Evolutionary conservation across 768 basidiomycete genomes (phyloP).

Genomic region (Tremella yokohamensis): DNA sequence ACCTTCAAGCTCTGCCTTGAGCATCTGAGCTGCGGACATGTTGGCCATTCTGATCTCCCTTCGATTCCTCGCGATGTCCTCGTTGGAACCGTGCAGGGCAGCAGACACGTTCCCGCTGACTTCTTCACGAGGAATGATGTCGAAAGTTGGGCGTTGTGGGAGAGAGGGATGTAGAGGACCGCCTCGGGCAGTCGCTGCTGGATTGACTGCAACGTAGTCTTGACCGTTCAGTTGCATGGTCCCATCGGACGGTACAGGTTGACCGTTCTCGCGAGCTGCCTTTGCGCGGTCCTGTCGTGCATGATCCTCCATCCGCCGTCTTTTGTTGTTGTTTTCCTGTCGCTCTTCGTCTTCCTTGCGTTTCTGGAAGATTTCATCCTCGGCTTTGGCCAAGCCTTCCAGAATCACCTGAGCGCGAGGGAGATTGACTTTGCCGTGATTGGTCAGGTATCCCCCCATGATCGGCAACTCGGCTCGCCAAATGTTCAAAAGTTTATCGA

Average conservation of each 20-base stretch:
- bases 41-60: conserved; percentile 91
- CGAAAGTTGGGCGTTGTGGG: conserved; percentile 62
- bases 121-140: conserved; percentile 29
- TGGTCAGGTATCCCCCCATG: conserved; percentile 97
- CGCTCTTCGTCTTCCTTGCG: conserved; percentile 93
- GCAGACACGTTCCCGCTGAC: neutral
- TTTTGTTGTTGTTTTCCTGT: conserved; percentile 85
- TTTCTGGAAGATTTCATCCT: conserved; percentile 91
- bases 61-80: conserved; percentile 81
- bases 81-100: conserved; percentile 71
- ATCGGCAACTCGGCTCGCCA: conserved; percentile 89
- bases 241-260: conserved; percentile 16
- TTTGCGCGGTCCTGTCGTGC: conserved; percentile 52
- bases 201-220: conserved; percentile 49
- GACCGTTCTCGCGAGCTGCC: conserved; percentile 24
- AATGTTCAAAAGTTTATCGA: conserved; percentile 91
- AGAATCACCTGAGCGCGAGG: conserved; percentile 87
- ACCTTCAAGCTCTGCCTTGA: conserved; percentile 78
- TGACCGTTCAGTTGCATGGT: conserved; percentile 44
- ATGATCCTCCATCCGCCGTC: conserved; percentile 65
- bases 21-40: conserved; percentile 87
- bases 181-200: conserved; percentile 30
- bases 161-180: conserved; percentile 58
- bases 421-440: conserved; percentile 84
- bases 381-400: conserved; percentile 85